Conservation (phyloP, 2,329 filamentous ascomycete genomes). For the Ophiostoma himal-ulmi region DNA sequence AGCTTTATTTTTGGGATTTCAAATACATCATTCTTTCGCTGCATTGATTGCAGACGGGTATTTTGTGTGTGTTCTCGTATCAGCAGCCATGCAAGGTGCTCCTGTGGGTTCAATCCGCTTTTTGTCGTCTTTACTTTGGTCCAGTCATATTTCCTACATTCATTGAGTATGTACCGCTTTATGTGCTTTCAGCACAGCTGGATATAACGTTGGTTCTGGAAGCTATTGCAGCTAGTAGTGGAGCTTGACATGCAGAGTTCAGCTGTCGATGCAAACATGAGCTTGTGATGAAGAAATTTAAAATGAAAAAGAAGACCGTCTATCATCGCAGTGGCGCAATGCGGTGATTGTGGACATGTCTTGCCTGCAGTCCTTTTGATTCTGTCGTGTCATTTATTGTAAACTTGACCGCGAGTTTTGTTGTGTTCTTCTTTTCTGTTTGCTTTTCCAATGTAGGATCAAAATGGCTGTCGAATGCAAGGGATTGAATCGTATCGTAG, state of each 20-base stretch:
- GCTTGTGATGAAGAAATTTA: not conserved
- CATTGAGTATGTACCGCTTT: not conserved
- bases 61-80: constrained; percentile 6
- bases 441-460: not conserved
- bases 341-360: not conserved
- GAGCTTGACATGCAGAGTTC: constrained; percentile 9
- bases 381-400: not conserved
- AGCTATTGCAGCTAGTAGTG: not conserved
- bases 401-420: not conserved
- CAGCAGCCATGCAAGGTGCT: constrained; percentile 6
- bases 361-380: not conserved
- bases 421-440: not conserved
- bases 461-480: not conserved
- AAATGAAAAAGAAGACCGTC: not conserved
- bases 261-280: not conserved
- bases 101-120: constrained; percentile 7
- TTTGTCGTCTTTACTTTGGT: not conserved
- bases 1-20: not conserved
- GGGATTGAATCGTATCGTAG: not conserved
- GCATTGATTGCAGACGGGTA: not conserved
- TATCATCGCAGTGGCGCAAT: not conserved
- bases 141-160: not conserved
- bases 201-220: not conserved
- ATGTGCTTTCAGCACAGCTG: not conserved
- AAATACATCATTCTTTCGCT: not conserved